Evolutionary conservation across 805 yeast species (phyloP), one percentile per base, ranked within the genome.

Genomic region (Candida krabiensis): DNA sequence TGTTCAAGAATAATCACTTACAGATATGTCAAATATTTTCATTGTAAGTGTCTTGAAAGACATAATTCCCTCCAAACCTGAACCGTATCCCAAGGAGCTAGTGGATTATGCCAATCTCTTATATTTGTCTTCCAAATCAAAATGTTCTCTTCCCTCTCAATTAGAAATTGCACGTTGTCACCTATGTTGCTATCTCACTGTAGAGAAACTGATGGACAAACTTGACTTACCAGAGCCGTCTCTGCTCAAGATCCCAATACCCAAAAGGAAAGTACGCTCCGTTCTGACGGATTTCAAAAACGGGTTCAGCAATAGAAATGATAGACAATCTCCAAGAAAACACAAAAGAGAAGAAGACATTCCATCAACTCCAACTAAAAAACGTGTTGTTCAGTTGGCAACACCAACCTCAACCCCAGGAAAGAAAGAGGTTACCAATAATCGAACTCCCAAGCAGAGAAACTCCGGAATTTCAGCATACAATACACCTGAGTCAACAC

Each of bases 101-200:
- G 50, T 67, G 9, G 54, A 66, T 14, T 62, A 62, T 54, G 56
- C 73, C 5, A 73, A 63, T 24, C 67, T 73, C 3, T 53, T 79
- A 11, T 79, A 80, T 50, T 58, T 73, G 1, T 71, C 83, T 15
- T 65, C 83, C n/a, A 75, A 68, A 39, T 69, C 72, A 30, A 73
- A 75, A 42, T 56, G 61, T 22, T 52, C 54, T 1, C 56, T 83
- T 16, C 70, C 76, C 11, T 69, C 70, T 18, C 69, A 69, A 27
- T 75, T 78, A 35, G 90, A 84, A 46, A 64, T 74, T 2, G 88
- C 87, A 2, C 64, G 91, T 37, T 71, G 71, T 38, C 90, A 84
- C 55, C 56, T 85, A 9, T 80, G 88, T 56, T 84, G 88, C 4
- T 76, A 64, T 44, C 55, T 83, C 17, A 82, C 86, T 0, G 73